phyloP scores from a whole-genome alignment of 108 stramenopile genomes.

The Cyclotella atomus region DNA sequence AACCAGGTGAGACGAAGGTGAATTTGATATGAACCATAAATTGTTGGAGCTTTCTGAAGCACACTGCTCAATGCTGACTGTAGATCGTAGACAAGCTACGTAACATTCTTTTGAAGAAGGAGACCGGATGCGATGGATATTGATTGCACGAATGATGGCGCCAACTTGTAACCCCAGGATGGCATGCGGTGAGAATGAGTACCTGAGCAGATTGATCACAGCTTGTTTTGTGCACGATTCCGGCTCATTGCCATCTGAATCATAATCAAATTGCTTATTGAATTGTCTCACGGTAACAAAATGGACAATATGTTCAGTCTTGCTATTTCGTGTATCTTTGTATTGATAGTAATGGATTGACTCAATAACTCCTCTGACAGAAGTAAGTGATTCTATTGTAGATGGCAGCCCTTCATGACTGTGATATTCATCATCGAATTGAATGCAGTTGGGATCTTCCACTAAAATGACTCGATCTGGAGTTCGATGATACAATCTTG shows the following conservation, averaged over 20 bases:
- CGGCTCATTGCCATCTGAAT: not conserved
- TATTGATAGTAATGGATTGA: slow-evolving; percentile 43
- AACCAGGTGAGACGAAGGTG: slow-evolving; percentile 27
- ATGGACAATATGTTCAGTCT: slow-evolving; percentile 22
- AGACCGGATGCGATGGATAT: slow-evolving; percentile 58
- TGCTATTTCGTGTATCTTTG: slow-evolving; percentile 8
- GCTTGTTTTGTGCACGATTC: slow-evolving; percentile 1
- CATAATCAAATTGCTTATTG: not conserved
- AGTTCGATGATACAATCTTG: slow-evolving; percentile 48
- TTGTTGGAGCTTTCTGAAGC: slow-evolving; percentile 29
- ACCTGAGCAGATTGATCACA: slow-evolving; percentile 53
- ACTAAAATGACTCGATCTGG: slow-evolving; percentile 75
- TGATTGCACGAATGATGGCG: slow-evolving; percentile 65
- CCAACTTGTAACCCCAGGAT: slow-evolving; percentile 59
- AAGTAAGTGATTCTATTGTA: slow-evolving; percentile 45
- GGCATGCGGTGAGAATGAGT: slow-evolving; percentile 56
- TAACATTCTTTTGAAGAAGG: not conserved
- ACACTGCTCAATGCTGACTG: slow-evolving; percentile 57
- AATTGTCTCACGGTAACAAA: slow-evolving; percentile 39
- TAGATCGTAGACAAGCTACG: slow-evolving; percentile 78
- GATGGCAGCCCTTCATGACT: slow-evolving; percentile 13
- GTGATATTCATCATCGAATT: slow-evolving; percentile 40
- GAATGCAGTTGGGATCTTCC: slow-evolving; percentile 33
- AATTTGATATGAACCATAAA: slow-evolving; percentile 28
- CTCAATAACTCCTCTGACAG: slow-evolving; percentile 39